phyloP scores from a whole-genome alignment of 208 protist species.

The Blastocrithidia nonstop region DNA sequence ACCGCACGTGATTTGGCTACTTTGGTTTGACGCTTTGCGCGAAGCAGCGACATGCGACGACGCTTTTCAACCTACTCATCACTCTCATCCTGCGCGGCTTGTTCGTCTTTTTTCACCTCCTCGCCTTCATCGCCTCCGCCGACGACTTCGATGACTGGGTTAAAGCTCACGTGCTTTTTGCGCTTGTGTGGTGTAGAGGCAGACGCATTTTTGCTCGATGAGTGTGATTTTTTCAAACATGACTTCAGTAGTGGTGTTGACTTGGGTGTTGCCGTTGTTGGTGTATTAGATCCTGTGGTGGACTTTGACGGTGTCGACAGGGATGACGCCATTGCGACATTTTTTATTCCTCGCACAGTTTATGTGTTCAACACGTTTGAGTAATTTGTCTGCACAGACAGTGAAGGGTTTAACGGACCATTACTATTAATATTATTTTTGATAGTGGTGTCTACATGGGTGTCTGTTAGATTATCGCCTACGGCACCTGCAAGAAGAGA shows the following conservation, averaged over 20 bases:
- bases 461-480: no score
- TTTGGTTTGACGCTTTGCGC: no score
- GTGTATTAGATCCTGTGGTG: neutral
- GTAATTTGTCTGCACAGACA: no score
- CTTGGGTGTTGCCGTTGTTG: neutral
- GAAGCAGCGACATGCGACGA: no score
- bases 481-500: no score
- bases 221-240: neutral
- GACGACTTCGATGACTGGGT: slow-evolving; percentile 10
- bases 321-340: neutral
- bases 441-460: no score
- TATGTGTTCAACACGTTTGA: neutral
- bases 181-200: no score
- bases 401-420: no score
- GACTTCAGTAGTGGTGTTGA: neutral
- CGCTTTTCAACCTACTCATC: neutral
- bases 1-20: no score
- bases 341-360: no score
- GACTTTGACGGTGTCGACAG: neutral
- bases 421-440: no score
- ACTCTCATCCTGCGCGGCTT: neutral
- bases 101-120: neutral
- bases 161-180: slow-evolving; percentile 7
- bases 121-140: slow-evolving; percentile 1
- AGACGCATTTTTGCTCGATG: no score